Conservation (phyloP, 2,329 filamentous ascomycete genomes). For the Rhinocladiella mackenziei region DNA sequence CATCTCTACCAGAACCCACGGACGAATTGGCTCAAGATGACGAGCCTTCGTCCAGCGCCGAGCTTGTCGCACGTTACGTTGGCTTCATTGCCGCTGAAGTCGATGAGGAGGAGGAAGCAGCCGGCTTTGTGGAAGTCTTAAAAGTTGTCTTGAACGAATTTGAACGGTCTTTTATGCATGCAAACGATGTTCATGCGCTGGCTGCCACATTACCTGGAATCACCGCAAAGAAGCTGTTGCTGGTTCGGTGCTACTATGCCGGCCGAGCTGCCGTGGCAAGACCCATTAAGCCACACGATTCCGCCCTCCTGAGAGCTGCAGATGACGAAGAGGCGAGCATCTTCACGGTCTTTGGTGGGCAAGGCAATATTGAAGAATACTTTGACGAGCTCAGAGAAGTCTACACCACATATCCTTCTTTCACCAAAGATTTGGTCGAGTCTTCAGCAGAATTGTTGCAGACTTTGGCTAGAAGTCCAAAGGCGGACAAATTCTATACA, state of each 20-base stretch:
- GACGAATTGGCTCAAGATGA: constrained; percentile 98
- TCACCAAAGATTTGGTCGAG: constrained; percentile 79
- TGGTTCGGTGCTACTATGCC: constrained; percentile 86
- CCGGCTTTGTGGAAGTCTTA: constrained; percentile 86
- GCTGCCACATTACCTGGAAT: constrained; percentile 84
- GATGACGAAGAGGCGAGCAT: constrained; percentile 77
- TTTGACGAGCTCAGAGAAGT: constrained; percentile 95
- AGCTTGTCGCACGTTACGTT: constrained; percentile 90
- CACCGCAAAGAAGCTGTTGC: constrained; percentile 82
- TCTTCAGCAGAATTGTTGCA: constrained; percentile 84
- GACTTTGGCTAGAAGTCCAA: constrained; percentile 72
- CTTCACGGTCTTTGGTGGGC: constrained; percentile 93
- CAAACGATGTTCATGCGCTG: constrained; percentile 93
- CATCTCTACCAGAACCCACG: constrained; percentile 81
- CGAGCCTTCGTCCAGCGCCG: constrained; percentile 91
- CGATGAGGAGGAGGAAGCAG: constrained; percentile 81
- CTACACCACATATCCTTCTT: constrained; percentile 84
- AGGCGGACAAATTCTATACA: constrained; percentile 90
- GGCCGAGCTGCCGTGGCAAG: constrained; percentile 79
- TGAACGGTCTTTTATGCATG: constrained; percentile 86
- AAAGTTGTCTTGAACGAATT: constrained; percentile 94
- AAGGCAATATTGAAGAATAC: constrained; percentile 99
- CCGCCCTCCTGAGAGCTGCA: constrained; percentile 83
- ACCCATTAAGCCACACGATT: constrained; percentile 86
- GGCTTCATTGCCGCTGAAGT: constrained; percentile 85